A percentile compares a stretch with the other conserved stretches of the same genome.
These are phyloP conservation scores for Taiozyma sp. DNA, from an alignment of 1,139 yeast species.

Conservation along the genomic window DNA sequence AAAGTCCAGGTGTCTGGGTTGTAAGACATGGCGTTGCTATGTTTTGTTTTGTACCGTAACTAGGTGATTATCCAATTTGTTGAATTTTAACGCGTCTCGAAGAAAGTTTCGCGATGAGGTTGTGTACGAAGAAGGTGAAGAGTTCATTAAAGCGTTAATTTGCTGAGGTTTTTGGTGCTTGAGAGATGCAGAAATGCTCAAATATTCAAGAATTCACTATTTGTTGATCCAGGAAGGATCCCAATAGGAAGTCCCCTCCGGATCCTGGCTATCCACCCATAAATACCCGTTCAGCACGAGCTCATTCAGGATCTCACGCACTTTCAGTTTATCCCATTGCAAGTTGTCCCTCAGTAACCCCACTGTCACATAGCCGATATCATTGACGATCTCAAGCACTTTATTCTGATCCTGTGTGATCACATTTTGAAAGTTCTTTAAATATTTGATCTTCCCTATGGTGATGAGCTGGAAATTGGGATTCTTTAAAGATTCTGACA, in stretches of 20 bases:
- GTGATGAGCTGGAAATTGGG: not conserved
- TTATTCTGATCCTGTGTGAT: constrained; percentile 41
- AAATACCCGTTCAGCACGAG: constrained; percentile 55
- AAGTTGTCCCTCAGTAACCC: constrained; percentile 47
- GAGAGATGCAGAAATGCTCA: too few relatives aligned
- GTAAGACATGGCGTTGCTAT: constrained; percentile 17
- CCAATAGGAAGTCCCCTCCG: constrained; percentile 45
- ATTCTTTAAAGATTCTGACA: constrained; percentile 20
- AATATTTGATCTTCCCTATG: constrained; percentile 28
- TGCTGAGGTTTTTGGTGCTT: not conserved
- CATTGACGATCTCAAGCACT: constrained; percentile 48
- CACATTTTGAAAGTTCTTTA: constrained; percentile 29
- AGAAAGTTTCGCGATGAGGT: not conserved
- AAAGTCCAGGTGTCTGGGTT: constrained; percentile 63
- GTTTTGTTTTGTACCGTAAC: not conserved
- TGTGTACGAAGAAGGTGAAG: not conserved
- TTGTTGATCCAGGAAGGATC: constrained; percentile 21
- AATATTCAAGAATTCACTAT: not conserved
- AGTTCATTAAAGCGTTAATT: not conserved
- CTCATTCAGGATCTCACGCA: constrained; percentile 47
- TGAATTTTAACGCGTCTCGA: not conserved
- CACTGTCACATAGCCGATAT: constrained; percentile 47
- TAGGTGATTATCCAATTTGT: not conserved
- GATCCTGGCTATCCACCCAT: constrained; percentile 46
- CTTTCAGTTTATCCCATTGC: constrained; percentile 48